A percentile compares a stretch with the other conserved stretches of the same genome.
Conservation (phyloP, 2,329 filamentous ascomycete species). For the Phoma sp. region DNA sequence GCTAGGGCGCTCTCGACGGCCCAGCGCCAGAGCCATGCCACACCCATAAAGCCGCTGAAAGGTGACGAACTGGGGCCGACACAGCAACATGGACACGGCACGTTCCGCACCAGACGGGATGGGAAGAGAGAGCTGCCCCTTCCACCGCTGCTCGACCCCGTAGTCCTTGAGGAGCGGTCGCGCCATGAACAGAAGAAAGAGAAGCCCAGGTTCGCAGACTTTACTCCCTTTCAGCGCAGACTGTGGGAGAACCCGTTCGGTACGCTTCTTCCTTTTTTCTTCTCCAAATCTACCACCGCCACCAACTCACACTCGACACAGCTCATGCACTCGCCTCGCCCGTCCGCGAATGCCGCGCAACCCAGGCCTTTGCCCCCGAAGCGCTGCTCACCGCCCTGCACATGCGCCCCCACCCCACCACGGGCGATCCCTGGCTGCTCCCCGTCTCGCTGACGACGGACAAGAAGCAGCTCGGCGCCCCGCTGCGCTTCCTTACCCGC, state of each 20-base stretch:
- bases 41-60: slow-evolving; percentile 9
- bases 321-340: slow-evolving; percentile 68
- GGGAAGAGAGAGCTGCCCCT: slow-evolving; percentile 51
- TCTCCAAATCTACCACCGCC: background rate
- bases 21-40: slow-evolving; percentile 21
- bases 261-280: slow-evolving; percentile 38
- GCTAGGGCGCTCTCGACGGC: slow-evolving; percentile 11
- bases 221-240: slow-evolving; percentile 62
- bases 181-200: slow-evolving; percentile 50
- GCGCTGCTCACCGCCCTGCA: slow-evolving; percentile 70
- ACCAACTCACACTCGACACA: slow-evolving; percentile 39
- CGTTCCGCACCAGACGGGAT: slow-evolving; percentile 43
- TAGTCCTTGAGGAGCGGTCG: slow-evolving; percentile 44
- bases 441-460: slow-evolving; percentile 51
- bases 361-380: slow-evolving; percentile 58
- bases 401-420: slow-evolving; percentile 62
- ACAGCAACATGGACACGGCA: slow-evolving; percentile 39
- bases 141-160: slow-evolving; percentile 57
- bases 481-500: slow-evolving; percentile 31
- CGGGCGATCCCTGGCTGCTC: slow-evolving; percentile 61
- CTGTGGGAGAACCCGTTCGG: slow-evolving; percentile 70
- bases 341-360: slow-evolving; percentile 62
- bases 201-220: slow-evolving; percentile 49
- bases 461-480: slow-evolving; percentile 30
- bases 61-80: slow-evolving; percentile 39